Percentiles rank a stretch among this genome's conserved stretches.
Evolutionary conservation across 2,329 filamentous ascomycete genomes (phyloP).

Genomic region (Teratosphaeriaceae sp.): DNA sequence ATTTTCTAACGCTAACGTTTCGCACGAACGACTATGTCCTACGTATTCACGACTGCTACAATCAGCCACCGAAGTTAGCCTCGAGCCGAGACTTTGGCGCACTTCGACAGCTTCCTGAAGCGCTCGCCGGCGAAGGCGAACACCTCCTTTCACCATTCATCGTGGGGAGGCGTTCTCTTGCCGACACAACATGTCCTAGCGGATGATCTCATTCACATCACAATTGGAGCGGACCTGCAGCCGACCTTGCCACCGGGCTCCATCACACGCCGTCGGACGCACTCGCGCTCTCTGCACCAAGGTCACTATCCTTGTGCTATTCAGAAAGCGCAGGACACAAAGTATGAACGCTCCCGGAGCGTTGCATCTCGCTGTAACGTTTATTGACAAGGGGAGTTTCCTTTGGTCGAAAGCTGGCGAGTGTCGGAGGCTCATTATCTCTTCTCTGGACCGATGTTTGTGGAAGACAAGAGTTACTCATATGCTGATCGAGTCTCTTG

Average conservation of each 20-base stretch:
- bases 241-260: not conserved
- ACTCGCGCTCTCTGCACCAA: too few relatives aligned
- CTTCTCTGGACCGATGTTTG: too few relatives aligned
- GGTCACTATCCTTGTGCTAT: too few relatives aligned
- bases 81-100: not conserved
- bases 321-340: too few relatives aligned
- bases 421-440: not conserved
- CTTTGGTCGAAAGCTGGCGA: not conserved
- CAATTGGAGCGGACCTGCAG: not conserved
- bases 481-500: too few relatives aligned
- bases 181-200: not conserved
- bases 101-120: not conserved
- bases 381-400: not conserved
- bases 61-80: not conserved
- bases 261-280: too few relatives aligned
- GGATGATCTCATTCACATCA: not conserved
- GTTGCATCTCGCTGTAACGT: not conserved
- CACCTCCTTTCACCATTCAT: not conserved
- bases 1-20: not conserved
- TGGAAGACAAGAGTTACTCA: too few relatives aligned
- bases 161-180: not conserved
- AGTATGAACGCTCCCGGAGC: too few relatives aligned
- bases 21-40: not conserved
- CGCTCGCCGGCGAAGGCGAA: not conserved
- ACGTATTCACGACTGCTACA: not conserved